These are phyloP conservation scores for Pleurotus salmoneostramineus DNA, from an alignment of 768 basidiomycete genomes.

Conservation along the genomic window DNA sequence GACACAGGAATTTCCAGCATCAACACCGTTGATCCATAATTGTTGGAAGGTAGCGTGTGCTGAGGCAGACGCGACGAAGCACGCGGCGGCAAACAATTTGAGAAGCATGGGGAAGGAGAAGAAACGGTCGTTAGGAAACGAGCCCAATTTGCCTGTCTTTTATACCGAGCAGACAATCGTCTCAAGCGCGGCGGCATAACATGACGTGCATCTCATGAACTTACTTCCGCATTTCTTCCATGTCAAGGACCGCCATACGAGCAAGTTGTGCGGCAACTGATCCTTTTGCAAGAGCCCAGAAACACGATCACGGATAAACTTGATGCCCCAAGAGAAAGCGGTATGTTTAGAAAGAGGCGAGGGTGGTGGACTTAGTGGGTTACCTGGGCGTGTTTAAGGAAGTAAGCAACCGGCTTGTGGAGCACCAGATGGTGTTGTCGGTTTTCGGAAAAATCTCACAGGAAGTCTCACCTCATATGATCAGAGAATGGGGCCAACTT, in stretches of 20 bases:
- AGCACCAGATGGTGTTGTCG: neutral
- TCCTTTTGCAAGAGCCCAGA: neutral
- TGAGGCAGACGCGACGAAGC: conserved; percentile 33
- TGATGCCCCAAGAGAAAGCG: neutral
- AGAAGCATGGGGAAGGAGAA: conserved; percentile 22
- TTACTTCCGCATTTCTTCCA: conserved; percentile 6
- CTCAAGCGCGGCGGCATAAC: neutral
- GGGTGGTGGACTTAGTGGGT: neutral
- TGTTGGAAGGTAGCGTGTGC: conserved; percentile 54
- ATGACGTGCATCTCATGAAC: neutral
- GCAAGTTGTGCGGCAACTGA: neutral
- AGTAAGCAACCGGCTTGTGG: neutral
- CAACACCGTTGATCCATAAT: conserved; percentile 47
- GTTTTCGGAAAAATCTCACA: neutral
- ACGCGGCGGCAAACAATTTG: conserved; percentile 20
- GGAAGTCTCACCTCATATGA: conserved; percentile 1
- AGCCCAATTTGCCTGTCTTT: neutral
- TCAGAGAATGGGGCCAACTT: neutral
- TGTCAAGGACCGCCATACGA: neutral
- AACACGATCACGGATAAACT: neutral
- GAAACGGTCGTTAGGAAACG: neutral
- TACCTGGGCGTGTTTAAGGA: neutral
- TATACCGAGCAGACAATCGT: neutral
- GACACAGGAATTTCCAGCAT: conserved; percentile 42
- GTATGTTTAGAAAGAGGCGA: neutral